Percentiles rank a stretch among this genome's conserved stretches.
phyloP scores from a whole-genome alignment of 2,329 filamentous ascomycete genomes.

The Lasiodiplodia gonubiensis region DNA sequence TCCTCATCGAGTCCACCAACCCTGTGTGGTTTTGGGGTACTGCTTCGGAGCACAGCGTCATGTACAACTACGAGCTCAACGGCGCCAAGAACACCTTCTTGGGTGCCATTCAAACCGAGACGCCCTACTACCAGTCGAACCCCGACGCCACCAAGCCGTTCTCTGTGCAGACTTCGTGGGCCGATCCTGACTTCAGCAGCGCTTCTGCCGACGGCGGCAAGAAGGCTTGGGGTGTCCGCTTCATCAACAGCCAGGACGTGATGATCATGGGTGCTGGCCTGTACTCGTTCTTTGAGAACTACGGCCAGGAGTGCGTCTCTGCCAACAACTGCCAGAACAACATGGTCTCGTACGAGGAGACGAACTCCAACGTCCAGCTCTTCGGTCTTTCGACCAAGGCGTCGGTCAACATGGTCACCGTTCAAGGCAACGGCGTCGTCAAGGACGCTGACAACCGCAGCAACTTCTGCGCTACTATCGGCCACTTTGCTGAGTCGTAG shows the following conservation, averaged over 20 bases:
- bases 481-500: constrained; percentile 32
- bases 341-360: constrained; percentile 54
- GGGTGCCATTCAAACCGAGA: constrained; percentile 71
- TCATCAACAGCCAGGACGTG: constrained; percentile 48
- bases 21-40: constrained; percentile 77
- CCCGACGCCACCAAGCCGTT: constrained; percentile 66
- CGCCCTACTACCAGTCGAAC: constrained; percentile 73
- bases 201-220: constrained; percentile 39
- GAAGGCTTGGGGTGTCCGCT: constrained; percentile 54
- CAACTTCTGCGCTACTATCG: constrained; percentile 57
- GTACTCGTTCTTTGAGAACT: constrained; percentile 66
- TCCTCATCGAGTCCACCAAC: constrained; percentile 77
- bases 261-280: constrained; percentile 58
- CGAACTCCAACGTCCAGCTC: constrained; percentile 50
- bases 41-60: constrained; percentile 67
- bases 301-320: constrained; percentile 56
- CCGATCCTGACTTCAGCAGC: constrained; percentile 51
- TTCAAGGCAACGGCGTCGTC: constrained; percentile 43
- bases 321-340: constrained; percentile 58
- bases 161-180: constrained; percentile 49
- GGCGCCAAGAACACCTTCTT: constrained; percentile 66
- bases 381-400: constrained; percentile 58
- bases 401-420: constrained; percentile 56
- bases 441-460: constrained; percentile 53
- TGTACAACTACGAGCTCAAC: constrained; percentile 74